Evolutionary conservation across 805 yeast species (phyloP).

Genomic region (Lipomyces starkeyi): DNA sequence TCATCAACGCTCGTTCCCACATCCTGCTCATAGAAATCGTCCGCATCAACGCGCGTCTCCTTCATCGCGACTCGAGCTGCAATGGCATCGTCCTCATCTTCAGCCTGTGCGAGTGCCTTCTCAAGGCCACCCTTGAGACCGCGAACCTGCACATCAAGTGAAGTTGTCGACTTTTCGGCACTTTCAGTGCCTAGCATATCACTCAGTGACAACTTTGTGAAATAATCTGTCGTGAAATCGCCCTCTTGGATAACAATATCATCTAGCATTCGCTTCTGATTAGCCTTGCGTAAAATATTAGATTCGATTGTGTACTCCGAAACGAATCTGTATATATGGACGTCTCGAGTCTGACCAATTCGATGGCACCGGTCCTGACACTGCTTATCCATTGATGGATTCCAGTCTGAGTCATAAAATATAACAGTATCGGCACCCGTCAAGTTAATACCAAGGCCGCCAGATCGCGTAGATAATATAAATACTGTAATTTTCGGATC

Average conservation of each 20-base stretch:
- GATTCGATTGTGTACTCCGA: constrained; percentile 96
- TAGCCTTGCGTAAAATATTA: constrained; percentile 84
- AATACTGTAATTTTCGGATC: constrained; percentile 83
- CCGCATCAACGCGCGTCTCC: constrained; percentile 82
- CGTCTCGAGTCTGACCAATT: constrained; percentile 98
- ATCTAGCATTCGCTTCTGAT: constrained; percentile 79
- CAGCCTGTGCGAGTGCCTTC: constrained; percentile 83
- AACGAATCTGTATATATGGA: constrained; percentile 94
- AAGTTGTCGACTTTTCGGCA: constrained; percentile 35
- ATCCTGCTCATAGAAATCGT: constrained; percentile 61
- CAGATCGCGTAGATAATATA: constrained; percentile 92
- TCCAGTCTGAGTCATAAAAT: constrained; percentile 98
- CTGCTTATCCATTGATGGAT: constrained; percentile 99
- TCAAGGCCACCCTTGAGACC: constrained; percentile 50
- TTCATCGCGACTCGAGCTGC: constrained; percentile 91
- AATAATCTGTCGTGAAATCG: constrained; percentile 96
- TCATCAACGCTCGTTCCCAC: not conserved
- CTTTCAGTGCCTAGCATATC: constrained; percentile 69
- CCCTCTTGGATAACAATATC: constrained; percentile 91
- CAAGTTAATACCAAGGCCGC: constrained; percentile 95
- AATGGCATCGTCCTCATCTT: constrained; percentile 75
- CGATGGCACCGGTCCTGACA: constrained; percentile 99
- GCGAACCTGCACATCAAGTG: constrained; percentile 36
- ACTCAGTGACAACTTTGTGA: constrained; percentile 81
- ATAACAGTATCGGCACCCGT: constrained; percentile 99